Conservation (phyloP, 192 early-diverging fungal species). For the Thamnidium elegans region DNA sequence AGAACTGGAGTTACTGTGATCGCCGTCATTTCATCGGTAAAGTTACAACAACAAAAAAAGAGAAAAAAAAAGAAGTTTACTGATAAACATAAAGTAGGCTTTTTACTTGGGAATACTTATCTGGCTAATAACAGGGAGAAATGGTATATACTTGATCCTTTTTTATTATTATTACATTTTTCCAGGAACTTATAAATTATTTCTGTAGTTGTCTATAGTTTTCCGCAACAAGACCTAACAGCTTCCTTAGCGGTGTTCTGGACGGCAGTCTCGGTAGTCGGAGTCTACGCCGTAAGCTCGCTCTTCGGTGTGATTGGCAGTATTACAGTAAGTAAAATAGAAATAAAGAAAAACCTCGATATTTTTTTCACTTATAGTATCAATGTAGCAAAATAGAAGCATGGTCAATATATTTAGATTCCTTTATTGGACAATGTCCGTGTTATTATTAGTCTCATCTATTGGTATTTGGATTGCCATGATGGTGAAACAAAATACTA, state of each 20-base stretch:
- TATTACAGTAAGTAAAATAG: conserved; percentile 2
- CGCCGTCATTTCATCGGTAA: conserved; percentile 10
- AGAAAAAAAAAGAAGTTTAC: neutral
- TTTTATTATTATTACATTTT: too few relatives aligned
- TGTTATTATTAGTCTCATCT: neutral
- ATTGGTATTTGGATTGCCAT: conserved; percentile 4
- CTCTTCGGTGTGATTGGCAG: conserved; percentile 7
- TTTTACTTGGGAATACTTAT: neutral
- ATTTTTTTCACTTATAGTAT: too few relatives aligned
- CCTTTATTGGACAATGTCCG: neutral
- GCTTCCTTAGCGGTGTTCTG: conserved; percentile 8
- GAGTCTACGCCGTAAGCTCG: neutral
- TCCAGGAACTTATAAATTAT: too few relatives aligned
- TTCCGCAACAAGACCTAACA: conserved; percentile 5
- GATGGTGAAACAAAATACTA: conserved; percentile 5
- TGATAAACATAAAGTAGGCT: neutral
- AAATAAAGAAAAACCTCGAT: neutral
- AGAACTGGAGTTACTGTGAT: conserved; percentile 11
- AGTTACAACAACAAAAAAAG: too few relatives aligned
- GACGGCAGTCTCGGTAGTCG: conserved; percentile 6
- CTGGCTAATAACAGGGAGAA: neutral
- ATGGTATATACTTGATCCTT: neutral
- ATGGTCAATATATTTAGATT: conserved; percentile 11
- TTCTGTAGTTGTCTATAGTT: neutral
- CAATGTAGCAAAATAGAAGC: conserved; percentile 6